Conservation (phyloP, 2,329 filamentous ascomycete species). For the Hortaea sp. region DNA sequence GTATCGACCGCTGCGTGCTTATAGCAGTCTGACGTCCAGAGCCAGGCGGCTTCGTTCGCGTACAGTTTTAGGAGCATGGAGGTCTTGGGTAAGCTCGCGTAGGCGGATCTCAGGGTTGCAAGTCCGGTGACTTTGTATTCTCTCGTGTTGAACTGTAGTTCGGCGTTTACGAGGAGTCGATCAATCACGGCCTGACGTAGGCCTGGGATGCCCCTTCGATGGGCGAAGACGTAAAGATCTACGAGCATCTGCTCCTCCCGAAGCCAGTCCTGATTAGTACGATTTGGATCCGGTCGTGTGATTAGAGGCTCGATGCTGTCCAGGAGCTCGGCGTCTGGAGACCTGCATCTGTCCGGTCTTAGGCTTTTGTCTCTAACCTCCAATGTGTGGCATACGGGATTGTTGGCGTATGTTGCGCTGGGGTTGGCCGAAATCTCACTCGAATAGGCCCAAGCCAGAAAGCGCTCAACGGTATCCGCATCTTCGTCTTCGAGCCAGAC, state of each 20-base stretch:
- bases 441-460: not conserved
- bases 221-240: not conserved
- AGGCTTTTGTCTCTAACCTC: too few species aligned
- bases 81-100: not conserved
- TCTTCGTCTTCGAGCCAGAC: not conserved
- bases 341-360: too few species aligned
- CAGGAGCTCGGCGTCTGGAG: too few species aligned
- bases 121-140: not conserved
- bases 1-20: not conserved
- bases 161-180: not conserved
- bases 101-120: not conserved
- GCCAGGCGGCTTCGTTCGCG: not conserved
- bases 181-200: not conserved
- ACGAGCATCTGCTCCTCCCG: not conserved
- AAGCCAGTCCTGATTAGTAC: not conserved
- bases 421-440: not conserved
- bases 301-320: too few species aligned
- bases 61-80: not conserved
- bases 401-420: too few species aligned
- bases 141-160: not conserved
- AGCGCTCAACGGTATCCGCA: not conserved
- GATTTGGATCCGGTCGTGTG: too few species aligned
- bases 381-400: too few species aligned
- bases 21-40: not conserved
- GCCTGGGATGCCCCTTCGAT: not conserved